Base-by-base conservation (phyloP, 2,329 filamentous ascomycete genomes). In the Fusarium sp. region DNA sequence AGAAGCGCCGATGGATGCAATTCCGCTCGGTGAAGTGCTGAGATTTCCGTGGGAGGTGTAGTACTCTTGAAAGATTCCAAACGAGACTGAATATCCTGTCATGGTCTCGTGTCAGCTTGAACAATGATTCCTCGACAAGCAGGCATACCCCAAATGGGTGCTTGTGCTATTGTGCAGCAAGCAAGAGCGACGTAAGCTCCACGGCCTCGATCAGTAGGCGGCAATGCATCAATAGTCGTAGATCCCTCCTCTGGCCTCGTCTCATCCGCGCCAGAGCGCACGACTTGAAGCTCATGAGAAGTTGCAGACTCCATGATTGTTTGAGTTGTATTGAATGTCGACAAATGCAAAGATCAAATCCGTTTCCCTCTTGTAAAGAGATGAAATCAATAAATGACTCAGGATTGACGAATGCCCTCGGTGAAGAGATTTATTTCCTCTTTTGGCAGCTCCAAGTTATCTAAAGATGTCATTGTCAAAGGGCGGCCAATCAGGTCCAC, bases 61-160 rank as follows among this genome's bases (percentile, higher is more conserved):
- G 81, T 92, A 91, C 62, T 91, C 86, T 78, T 93, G 91, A 76
- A 94, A 93, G 60, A 94, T 87, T 41, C 92, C 92, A 77, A 91
- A 94, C 0, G 90, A 77, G 14, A 81, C 79, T 0, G 80, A 80
- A 9, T 80, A 81, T 31, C 80, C 80, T 81, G 27, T 14, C 0
- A 18, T 6, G 45, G 35, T 22, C 14, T 11, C 27, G 6, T 0
- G 24, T 65, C 2, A 65, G 33, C 1, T 37, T 13, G 16, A 14
- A 8, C 20, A n/a, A 11, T 4, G 11, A 9, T 59, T 11, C 6
- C 9, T 8, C 8, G 5, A 16, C 9, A 3, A 16, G 16, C 1
- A 2, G 20, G 41, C 58, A n/a, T 73, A 75, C 80, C 80, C 80
- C 80, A 82, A n/a, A 82, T 81, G 2, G 80, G 80, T 29, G 77